A percentile compares a stretch with the other conserved stretches of the same genome.
These are phyloP conservation scores for Obelidium mucronatum DNA, from an alignment of 192 early-diverging fungal genomes.

Conservation along the genomic window DNA sequence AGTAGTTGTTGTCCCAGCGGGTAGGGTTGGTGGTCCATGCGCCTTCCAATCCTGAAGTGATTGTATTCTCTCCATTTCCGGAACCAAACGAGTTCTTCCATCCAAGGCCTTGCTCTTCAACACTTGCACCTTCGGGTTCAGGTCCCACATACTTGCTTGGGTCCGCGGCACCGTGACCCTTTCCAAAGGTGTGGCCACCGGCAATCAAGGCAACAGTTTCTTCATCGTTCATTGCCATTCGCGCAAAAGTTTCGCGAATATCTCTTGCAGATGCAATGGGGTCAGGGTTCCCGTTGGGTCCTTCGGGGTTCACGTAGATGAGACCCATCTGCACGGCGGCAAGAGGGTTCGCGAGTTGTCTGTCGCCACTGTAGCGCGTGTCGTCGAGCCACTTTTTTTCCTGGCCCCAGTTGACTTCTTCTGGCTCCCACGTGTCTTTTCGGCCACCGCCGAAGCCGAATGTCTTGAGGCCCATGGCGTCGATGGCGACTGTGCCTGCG, in stretches of 20 bases:
- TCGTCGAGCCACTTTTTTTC: constrained; percentile 29
- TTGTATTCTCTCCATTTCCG: constrained; percentile 41
- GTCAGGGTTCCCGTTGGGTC: constrained; percentile 35
- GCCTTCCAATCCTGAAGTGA: constrained; percentile 46
- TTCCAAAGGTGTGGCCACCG: constrained; percentile 37
- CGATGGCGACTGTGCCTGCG: constrained; percentile 39
- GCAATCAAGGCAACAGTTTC: constrained; percentile 68
- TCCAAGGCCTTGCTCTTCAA: constrained; percentile 20
- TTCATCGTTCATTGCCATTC: constrained; percentile 67
- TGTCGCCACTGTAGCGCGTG: constrained; percentile 17
- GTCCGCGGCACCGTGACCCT: constrained; percentile 37
- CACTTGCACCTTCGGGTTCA: constrained; percentile 25
- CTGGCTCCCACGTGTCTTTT: constrained; percentile 30
- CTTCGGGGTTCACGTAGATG: constrained; percentile 41
- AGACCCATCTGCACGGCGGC: constrained; percentile 33
- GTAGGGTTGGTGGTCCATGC: constrained; percentile 29
- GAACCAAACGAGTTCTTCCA: constrained; percentile 36
- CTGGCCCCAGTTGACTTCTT: constrained; percentile 27
- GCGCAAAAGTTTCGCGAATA: constrained; percentile 35
- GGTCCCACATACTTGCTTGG: constrained; percentile 18
- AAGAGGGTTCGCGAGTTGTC: constrained; percentile 30
- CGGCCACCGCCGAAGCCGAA: constrained; percentile 40
- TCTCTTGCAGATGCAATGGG: constrained; percentile 11
- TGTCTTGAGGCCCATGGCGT: constrained; percentile 38
- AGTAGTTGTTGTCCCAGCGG: constrained; percentile 43